These are phyloP conservation scores for Colletotrichum sp. DNA, from an alignment of 2,329 filamentous ascomycete species.

Conservation along the genomic window DNA sequence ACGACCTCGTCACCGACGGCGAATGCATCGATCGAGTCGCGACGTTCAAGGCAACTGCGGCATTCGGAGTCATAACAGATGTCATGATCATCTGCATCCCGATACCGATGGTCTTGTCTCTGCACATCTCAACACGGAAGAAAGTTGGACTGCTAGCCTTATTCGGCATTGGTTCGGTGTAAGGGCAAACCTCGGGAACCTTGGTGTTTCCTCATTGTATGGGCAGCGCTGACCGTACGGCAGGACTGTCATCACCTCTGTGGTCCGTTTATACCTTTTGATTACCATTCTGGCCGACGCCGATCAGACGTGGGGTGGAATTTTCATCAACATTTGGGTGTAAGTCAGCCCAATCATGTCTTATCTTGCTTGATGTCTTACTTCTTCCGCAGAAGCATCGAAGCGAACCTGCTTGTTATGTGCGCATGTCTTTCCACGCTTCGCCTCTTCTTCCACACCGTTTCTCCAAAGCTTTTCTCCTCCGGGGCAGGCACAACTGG, in stretches of 20 bases:
- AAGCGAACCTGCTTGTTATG: constrained; percentile 43
- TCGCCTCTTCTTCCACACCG: constrained; percentile 32
- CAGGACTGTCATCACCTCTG: constrained; percentile 35
- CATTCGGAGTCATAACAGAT: constrained; percentile 51
- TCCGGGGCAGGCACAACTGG: neutral
- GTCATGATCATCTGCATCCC: constrained; percentile 49
- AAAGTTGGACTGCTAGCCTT: constrained; percentile 46
- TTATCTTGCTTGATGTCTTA: neutral
- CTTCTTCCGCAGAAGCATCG: constrained; percentile 31
- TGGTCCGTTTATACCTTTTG: constrained; percentile 31
- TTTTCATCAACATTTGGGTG: constrained; percentile 29
- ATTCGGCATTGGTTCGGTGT: constrained; percentile 45
- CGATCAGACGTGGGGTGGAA: constrained; percentile 33
- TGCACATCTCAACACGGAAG: constrained; percentile 48
- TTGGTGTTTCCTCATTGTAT: neutral
- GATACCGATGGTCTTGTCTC: constrained; percentile 44
- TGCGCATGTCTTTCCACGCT: constrained; percentile 39
- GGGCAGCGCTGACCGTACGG: neutral
- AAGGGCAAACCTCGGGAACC: neutral
- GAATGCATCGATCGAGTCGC: constrained; percentile 47
- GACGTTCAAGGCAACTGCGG: constrained; percentile 52
- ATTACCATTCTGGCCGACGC: constrained; percentile 26
- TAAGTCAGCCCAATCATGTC: constrained; percentile 12
- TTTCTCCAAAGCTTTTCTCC: constrained; percentile 28
- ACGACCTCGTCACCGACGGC: constrained; percentile 27